phyloP scores from a whole-genome alignment of 2,329 filamentous ascomycete species.

The Stemphylium lycopersici region DNA sequence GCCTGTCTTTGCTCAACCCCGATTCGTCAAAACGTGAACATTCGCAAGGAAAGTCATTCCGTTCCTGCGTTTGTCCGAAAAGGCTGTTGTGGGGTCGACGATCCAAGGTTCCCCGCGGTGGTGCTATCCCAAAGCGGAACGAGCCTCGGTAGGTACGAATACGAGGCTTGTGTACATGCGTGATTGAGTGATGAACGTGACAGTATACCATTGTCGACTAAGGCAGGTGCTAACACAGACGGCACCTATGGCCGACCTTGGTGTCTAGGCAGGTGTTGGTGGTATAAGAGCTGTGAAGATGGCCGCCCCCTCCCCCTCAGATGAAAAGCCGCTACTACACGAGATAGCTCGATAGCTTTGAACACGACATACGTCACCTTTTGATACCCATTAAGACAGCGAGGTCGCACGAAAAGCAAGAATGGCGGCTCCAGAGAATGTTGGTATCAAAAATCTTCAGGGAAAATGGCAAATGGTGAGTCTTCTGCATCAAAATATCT shows the following conservation, averaged over 20 bases:
- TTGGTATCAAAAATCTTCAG: constrained; percentile 44
- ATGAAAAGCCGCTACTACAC: neutral
- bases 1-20: neutral
- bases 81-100: neutral
- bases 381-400: neutral
- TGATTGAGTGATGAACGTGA: constrained; percentile 22
- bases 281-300: constrained; percentile 15
- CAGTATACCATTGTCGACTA: constrained; percentile 20
- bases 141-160: constrained; percentile 24
- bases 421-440: constrained; percentile 48
- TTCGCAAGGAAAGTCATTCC: too few relatives aligned
- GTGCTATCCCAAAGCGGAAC: constrained; percentile 19
- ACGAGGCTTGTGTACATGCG: neutral
- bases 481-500: neutral
- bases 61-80: neutral
- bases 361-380: neutral
- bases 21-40: neutral
- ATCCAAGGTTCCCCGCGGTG: constrained; percentile 23
- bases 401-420: constrained; percentile 7
- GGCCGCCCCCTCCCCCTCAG: neutral
- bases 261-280: constrained; percentile 12
- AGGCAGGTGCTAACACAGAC: constrained; percentile 16
- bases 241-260: constrained; percentile 10
- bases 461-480: constrained; percentile 49
- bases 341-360: constrained; percentile 4